Evolutionary conservation across 139 green algal species (phyloP).

Genomic region (Chlorella sp.): DNA sequence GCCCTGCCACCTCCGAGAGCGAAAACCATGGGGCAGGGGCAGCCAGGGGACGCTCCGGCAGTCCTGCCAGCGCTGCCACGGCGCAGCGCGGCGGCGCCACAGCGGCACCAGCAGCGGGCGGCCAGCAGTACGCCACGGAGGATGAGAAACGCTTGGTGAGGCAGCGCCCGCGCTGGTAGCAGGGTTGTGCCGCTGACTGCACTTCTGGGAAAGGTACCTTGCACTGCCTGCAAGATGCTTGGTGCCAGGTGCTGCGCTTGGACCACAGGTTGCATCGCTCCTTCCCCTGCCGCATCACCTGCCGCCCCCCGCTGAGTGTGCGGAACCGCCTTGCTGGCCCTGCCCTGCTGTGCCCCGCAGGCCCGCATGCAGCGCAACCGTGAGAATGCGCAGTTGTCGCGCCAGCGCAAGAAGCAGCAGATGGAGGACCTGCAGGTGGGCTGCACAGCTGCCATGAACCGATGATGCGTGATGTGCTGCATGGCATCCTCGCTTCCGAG

Average conservation of each 20-base stretch:
- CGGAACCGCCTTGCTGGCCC: background rate
- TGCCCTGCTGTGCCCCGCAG: background rate
- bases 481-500: no score
- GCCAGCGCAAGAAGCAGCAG: constrained; percentile 80
- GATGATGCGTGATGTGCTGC: no score
- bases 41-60: background rate
- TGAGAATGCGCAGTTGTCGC: constrained; percentile 75
- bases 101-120: background rate
- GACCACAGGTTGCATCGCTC: background rate
- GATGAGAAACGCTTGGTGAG: constrained; percentile 34
- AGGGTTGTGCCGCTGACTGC: no score
- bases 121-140: background rate
- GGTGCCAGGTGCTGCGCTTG: no score
- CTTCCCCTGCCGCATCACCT: background rate
- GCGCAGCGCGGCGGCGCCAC: background rate
- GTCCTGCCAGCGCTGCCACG: background rate
- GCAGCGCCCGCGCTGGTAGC: no score
- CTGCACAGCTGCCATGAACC: constrained; percentile 1
- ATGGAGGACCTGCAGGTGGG: constrained; percentile 65
- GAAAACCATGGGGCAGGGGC: constrained; percentile 19
- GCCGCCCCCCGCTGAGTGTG: background rate
- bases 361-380: constrained; percentile 72
- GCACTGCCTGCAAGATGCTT: no score
- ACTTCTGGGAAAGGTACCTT: no score
- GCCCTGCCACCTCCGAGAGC: constrained; percentile 44